A percentile compares a stretch with the other conserved stretches of the same genome.
phyloP scores from a whole-genome alignment of 2,329 filamentous ascomycete species.

The Colletotrichum orbiculare region DNA sequence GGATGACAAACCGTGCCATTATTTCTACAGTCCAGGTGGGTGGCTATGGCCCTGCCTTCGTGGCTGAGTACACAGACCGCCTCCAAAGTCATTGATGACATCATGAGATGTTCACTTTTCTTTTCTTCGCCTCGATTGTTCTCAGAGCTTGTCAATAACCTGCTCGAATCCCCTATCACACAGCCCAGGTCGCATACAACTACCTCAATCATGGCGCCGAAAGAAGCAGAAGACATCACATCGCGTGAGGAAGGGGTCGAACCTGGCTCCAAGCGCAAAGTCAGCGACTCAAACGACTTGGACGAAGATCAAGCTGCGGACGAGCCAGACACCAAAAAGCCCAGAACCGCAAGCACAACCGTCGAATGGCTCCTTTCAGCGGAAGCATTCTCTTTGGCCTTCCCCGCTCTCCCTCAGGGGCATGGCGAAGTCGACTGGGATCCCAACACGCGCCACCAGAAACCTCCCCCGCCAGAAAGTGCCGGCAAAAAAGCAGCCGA shows the following conservation, averaged over 20 bases:
- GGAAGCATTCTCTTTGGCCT: constrained; percentile 10
- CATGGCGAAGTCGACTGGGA: constrained; percentile 27
- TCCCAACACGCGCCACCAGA: background rate
- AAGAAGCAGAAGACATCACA: background rate
- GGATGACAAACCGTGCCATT: no score
- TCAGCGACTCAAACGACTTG: background rate
- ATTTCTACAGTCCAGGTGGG: no score
- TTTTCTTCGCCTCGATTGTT: background rate
- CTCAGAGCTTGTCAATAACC: no score
- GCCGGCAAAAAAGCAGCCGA: background rate
- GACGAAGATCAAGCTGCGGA: background rate
- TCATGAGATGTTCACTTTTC: constrained; percentile 1
- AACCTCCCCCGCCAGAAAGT: constrained; percentile 3
- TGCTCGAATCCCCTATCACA: no score
- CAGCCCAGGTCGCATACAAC: background rate
- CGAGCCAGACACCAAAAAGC: constrained; percentile 9
- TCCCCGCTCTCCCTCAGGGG: background rate
- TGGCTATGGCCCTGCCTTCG: background rate
- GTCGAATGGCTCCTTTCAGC: constrained; percentile 4
- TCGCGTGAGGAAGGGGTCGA: background rate
- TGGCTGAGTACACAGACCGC: background rate
- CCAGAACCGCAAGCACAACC: background rate
- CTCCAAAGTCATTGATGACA: background rate
- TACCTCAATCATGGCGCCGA: background rate
- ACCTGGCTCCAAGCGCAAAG: constrained; percentile 12